Conservation (phyloP, 129 eudicot genomes). For the Tanacetum coccineum region DNA sequence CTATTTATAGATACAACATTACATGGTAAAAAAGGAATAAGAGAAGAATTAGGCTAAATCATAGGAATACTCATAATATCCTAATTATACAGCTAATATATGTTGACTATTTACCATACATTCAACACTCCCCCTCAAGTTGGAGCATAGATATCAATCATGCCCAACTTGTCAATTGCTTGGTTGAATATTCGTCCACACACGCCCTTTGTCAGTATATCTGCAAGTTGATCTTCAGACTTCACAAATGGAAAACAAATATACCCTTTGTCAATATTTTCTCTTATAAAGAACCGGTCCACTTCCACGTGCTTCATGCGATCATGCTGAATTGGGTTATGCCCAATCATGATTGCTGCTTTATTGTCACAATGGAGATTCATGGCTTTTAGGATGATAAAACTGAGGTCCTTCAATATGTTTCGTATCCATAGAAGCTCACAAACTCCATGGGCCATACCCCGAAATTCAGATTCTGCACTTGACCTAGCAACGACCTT, state of each 20-base stretch:
- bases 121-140: neutral
- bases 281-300: conserved; percentile 1
- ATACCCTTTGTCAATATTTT: neutral
- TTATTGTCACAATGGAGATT: neutral
- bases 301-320: conserved; percentile 10
- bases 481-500: conserved; percentile 1
- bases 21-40: neutral
- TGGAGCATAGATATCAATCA: neutral
- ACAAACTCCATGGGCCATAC: conserved; percentile 6
- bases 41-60: neutral
- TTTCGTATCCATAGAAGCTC: conserved; percentile 5
- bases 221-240: too few species aligned
- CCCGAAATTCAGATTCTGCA: neutral
- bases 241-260: too few species aligned
- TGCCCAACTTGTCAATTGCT: neutral
- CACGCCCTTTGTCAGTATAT: too few species aligned
- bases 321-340: conserved; percentile 9
- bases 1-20: neutral
- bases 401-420: neutral
- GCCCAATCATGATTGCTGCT: neutral
- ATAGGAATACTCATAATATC: neutral
- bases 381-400: neutral
- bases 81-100: neutral
- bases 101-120: neutral
- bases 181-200: neutral